Base-by-base conservation (phyloP, 1,139 yeast species). In the Oligophagozyma castellii region DNA sequence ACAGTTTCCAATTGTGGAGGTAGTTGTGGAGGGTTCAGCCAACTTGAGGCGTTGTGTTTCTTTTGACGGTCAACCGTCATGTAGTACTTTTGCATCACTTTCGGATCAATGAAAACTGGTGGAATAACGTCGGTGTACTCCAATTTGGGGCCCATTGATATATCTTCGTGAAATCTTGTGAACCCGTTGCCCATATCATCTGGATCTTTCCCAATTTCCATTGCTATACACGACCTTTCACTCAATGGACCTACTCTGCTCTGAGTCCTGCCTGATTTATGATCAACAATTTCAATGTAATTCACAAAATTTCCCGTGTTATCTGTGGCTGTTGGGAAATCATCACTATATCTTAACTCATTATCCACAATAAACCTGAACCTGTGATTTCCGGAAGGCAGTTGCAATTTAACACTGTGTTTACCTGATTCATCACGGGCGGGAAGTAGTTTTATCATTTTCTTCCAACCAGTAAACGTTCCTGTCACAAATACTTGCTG, bases 1-100 rank as follows among this genome's bases (percentile, higher is more conserved):
- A 86, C 96, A 44, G 84, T 80, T 53, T 89, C 95, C 37, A 89
- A 63, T 51, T 89, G 96, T 5, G 96, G 95, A 5, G 98, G 98
- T 23, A 89, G 63, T 51, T 79, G 93, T 3, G 98, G 98, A 4
- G 98, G 98, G 4, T 78, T 71, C 28, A 74, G 61, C 89, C 89
- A 78, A 12, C 81, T 75, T 54, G 76, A 58, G 35, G 55, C 58
- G 33, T 74, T 78, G 29, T 71, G 73, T 29, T 63, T 63, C 43
- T 70, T 70, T 32, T 77, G 71, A 43, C 74, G 80, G 44, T 78
- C 92, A 30, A 78, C 62, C 1, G 89, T 79, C 29, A 73, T 59
- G 44, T 78, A 78, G 46, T 78, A 78, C 43, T 77, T 84, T 31
- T 81, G 84, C 64, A 78, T 69, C 26, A 76, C 89, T 32, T 75